Conservation (phyloP, 2,329 filamentous ascomycete genomes). For the Didymella exigua region DNA sequence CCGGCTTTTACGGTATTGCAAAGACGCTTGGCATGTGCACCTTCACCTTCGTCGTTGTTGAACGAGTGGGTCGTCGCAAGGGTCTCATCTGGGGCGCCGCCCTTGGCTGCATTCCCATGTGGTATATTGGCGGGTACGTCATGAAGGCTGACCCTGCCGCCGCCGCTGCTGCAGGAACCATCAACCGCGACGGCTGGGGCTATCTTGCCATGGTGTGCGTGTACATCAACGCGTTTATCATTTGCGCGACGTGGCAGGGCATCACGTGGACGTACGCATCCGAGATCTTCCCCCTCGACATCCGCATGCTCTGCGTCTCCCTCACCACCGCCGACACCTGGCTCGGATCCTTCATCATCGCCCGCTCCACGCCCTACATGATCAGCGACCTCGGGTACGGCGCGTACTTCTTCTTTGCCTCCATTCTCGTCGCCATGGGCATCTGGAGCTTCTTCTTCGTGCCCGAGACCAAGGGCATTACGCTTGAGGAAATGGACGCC, state of each 20-base stretch:
- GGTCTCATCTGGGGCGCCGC: slow-evolving; percentile 56
- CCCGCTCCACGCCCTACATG: slow-evolving; percentile 48
- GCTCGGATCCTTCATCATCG: slow-evolving; percentile 50
- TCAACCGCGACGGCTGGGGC: slow-evolving; percentile 55
- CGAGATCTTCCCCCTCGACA: slow-evolving; percentile 56
- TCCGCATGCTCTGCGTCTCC: slow-evolving; percentile 49
- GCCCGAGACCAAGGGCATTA: slow-evolving; percentile 41
- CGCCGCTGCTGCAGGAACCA: slow-evolving; percentile 50
- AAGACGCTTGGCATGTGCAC: slow-evolving; percentile 50
- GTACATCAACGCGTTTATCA: slow-evolving; percentile 62
- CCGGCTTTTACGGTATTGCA: slow-evolving; percentile 57
- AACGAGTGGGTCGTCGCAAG: slow-evolving; percentile 49
- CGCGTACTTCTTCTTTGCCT: slow-evolving; percentile 49
- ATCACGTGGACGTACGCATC: slow-evolving; percentile 54
- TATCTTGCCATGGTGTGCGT: slow-evolving; percentile 61
- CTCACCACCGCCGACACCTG: slow-evolving; percentile 49
- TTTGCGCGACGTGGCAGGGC: slow-evolving; percentile 53
- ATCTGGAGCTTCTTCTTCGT: slow-evolving; percentile 44
- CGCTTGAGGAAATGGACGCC: slow-evolving; percentile 41
- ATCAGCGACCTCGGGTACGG: slow-evolving; percentile 47
- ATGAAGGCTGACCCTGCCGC: slow-evolving; percentile 57
- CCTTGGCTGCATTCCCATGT: slow-evolving; percentile 57
- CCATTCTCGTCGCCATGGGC: slow-evolving; percentile 37
- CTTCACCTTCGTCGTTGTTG: slow-evolving; percentile 49
- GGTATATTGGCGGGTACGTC: slow-evolving; percentile 61